These are phyloP conservation scores for Pseudotsuga menziesii DNA, from an alignment of 75 land plant species.

Conservation along the genomic window DNA sequence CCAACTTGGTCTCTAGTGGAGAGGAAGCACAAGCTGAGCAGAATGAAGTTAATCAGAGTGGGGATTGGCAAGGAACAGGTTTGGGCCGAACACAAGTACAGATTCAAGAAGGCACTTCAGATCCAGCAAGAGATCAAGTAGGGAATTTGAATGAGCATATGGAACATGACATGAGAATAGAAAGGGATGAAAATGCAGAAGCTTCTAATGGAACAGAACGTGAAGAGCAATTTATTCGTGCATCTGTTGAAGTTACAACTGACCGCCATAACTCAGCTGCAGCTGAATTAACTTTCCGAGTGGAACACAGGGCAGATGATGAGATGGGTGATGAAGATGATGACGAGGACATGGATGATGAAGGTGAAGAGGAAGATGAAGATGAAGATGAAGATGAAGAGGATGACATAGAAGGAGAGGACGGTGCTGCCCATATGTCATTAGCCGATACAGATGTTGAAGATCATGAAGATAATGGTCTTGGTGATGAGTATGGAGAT, in stretches of 20 bases:
- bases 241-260: constrained; percentile 63
- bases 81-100: constrained; percentile 17
- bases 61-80: constrained; percentile 10
- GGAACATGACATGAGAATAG: constrained; percentile 52
- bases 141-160: constrained; percentile 27
- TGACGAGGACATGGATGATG: constrained; percentile 55
- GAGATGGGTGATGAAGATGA: constrained; percentile 88
- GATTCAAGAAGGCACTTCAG: constrained; percentile 10
- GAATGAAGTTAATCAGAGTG: constrained; percentile 14
- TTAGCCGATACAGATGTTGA: constrained; percentile 94
- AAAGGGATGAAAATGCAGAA: constrained; percentile 27
- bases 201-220: constrained; percentile 27
- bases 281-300: constrained; percentile 58
- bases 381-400: constrained; percentile 86
- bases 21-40: constrained; percentile 23
- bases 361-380: constrained; percentile 56
- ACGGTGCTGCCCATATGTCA: constrained; percentile 73
- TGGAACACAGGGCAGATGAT: constrained; percentile 62
- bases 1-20: constrained; percentile 10
- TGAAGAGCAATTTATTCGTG: constrained; percentile 66
- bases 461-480: constrained; percentile 84
- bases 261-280: constrained; percentile 43
- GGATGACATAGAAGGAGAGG: constrained; percentile 78
- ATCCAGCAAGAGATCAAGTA: constrained; percentile 22
- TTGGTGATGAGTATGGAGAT: constrained; percentile 83